phyloP scores from a whole-genome alignment of 2,329 filamentous ascomycete genomes.

The Fusarium napiforme region DNA sequence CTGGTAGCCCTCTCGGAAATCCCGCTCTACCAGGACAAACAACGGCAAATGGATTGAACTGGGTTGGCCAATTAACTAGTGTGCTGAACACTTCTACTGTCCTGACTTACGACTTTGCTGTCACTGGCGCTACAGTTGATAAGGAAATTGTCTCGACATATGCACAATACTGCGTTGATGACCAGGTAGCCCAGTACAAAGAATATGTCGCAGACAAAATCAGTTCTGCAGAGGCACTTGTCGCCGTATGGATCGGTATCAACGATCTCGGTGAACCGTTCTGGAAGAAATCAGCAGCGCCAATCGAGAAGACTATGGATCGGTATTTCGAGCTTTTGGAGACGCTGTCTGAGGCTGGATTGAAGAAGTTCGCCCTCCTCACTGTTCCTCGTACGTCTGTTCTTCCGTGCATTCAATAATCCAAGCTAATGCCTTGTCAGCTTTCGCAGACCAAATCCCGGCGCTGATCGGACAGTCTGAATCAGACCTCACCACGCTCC shows the following conservation, averaged over 20 bases:
- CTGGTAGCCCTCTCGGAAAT: slow-evolving; percentile 20
- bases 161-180: slow-evolving; percentile 22
- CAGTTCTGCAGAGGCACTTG: slow-evolving; percentile 2
- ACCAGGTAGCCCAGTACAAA: slow-evolving; percentile 29
- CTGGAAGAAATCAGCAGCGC: slow-evolving; percentile 15
- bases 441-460: slow-evolving; percentile 16
- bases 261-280: slow-evolving; percentile 32
- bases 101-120: slow-evolving; percentile 30
- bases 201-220: slow-evolving; percentile 19
- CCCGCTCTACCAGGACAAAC: slow-evolving; percentile 21
- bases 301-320: slow-evolving; percentile 11
- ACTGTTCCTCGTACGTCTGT: slow-evolving; percentile 6
- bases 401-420: accelerated
- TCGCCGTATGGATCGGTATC: slow-evolving; percentile 34
- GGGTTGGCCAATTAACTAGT: slow-evolving; percentile 26
- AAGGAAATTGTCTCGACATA: slow-evolving; percentile 24
- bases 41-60: slow-evolving; percentile 29
- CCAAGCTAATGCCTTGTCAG: neutral
- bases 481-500: slow-evolving; percentile 5
- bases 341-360: neutral
- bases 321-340: slow-evolving; percentile 21
- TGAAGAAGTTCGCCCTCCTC: slow-evolving; percentile 25
- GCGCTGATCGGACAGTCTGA: slow-evolving; percentile 10
- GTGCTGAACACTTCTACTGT: slow-evolving; percentile 18
- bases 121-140: slow-evolving; percentile 30